Percentiles rank a stretch among this genome's conserved stretches.
Evolutionary conservation across 345 rosid genomes (phyloP).

Genomic region (Citrus unshiu): DNA sequence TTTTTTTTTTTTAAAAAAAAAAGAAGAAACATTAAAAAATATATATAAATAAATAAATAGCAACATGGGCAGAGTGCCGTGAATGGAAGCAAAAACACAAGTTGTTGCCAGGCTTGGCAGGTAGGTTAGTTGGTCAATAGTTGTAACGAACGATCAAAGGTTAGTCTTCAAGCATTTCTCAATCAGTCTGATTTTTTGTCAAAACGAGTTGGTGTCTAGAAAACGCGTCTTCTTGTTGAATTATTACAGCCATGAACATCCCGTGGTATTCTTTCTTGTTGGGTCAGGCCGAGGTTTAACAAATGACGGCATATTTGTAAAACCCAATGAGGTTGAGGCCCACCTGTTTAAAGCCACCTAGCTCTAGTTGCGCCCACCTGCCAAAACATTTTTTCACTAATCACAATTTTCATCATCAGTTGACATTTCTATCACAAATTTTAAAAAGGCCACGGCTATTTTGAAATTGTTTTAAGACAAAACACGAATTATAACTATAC

Average conservation of each 20-base stretch:
- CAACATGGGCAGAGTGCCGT: neutral
- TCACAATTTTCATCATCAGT: too few species aligned
- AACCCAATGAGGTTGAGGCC: neutral
- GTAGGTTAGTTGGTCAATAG: neutral
- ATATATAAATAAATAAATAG: neutral
- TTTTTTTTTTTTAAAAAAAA: too few species aligned
- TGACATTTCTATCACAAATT: too few species aligned
- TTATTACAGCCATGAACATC: too few species aligned
- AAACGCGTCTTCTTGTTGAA: neutral
- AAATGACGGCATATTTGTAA: neutral
- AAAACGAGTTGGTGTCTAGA: neutral
- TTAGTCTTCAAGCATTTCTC: neutral
- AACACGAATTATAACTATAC: fast-evolving
- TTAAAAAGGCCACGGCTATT: too few species aligned
- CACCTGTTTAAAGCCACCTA: too few species aligned
- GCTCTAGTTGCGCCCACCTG: neutral
- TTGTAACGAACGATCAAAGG: neutral
- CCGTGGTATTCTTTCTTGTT: too few species aligned
- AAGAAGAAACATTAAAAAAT: too few species aligned
- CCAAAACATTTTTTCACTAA: too few species aligned
- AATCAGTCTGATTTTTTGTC: neutral
- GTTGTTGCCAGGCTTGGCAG: neutral
- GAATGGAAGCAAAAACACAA: neutral
- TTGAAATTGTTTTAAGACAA: too few species aligned
- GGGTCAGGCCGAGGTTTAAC: neutral